These are phyloP conservation scores for Fusarium tanahbumbuense DNA, from an alignment of 2,329 filamentous ascomycete species.

Conservation along the genomic window DNA sequence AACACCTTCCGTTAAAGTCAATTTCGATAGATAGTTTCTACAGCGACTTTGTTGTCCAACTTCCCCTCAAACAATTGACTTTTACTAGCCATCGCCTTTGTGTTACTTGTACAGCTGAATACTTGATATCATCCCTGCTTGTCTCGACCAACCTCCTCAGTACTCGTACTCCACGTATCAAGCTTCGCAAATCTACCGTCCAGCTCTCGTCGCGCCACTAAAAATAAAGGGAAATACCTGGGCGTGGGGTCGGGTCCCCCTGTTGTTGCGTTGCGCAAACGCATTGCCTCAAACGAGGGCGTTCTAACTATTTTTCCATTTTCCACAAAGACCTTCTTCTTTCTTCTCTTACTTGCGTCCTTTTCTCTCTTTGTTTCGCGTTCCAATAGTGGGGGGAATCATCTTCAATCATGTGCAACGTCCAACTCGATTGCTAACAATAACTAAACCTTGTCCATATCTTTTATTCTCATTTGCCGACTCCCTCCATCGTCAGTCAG, in stretches of 20 bases:
- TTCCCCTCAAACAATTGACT: constrained; percentile 1
- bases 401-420: constrained; percentile 35
- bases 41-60: constrained; percentile 14
- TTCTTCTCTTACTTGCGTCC: neutral
- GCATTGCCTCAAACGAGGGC: constrained; percentile 33
- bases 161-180: constrained; percentile 19
- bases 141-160: constrained; percentile 25
- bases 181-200: constrained; percentile 18
- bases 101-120: neutral
- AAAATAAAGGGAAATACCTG: constrained; percentile 28
- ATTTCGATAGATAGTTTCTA: constrained; percentile 9
- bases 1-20: constrained; percentile 1
- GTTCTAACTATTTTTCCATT: constrained; percentile 9
- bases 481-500: constrained; percentile 4
- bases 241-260: constrained; percentile 32
- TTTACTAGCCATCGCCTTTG: neutral
- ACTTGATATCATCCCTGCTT: constrained; percentile 14
- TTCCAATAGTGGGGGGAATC: constrained; percentile 12
- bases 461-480: constrained; percentile 1
- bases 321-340: neutral
- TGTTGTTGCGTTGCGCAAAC: constrained; percentile 27
- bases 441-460: constrained; percentile 13
- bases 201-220: constrained; percentile 32
- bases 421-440: constrained; percentile 29
- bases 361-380: constrained; percentile 2